Evolutionary conservation across 2,329 filamentous ascomycete genomes (phyloP), one percentile per base, ranked within the genome.

Genomic region (Neobulgaria alba): DNA sequence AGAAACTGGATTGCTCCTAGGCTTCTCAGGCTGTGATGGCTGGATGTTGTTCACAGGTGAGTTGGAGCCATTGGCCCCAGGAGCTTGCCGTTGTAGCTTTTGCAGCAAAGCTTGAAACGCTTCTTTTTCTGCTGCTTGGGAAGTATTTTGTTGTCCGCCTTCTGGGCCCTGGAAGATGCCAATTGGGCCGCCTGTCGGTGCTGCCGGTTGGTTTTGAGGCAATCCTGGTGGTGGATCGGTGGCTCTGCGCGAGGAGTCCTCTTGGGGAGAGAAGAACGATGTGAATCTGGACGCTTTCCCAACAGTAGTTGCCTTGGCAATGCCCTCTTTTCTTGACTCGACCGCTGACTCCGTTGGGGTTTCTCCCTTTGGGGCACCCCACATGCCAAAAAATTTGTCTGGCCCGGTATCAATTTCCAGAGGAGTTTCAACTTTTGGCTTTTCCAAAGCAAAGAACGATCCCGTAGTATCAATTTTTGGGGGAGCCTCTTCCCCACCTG

Each of bases 241-340:
- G 46, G 68, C 68, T 17, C 65, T 62, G 41, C 67, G 64, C 14
- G 61, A 61, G 42, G 70, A 67, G 12, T 78, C 75, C 30, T 60
- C 56, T 48, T 82, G 71, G 7, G 66, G 71, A 34, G 75, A 66
- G 58, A 89, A 86, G 53, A 95, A 84, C 3, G 82, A 86, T 37
- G 87, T 88, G 58, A 95, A 95, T 40, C 87, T 75, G 10, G 89
- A 95, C 4, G 84, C 76, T 57, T 90, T 89, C 18, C 63, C 65
- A 7, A 26, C 23, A 1, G 60, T 57, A 33, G 72, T 60, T 10
- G 70, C 62, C 55, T 72, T 75, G 33, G 60, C 48, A n/a, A 57
- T 47, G 10, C 67, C 64, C 35, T 66, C 67, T 42, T 68, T 68
- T 49, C 65, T 73, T 36, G 46, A 55, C 47, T 60, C 63, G 29